Conservation (phyloP, 2,329 filamentous ascomycete genomes). For the Teratosphaeria destructans region DNA sequence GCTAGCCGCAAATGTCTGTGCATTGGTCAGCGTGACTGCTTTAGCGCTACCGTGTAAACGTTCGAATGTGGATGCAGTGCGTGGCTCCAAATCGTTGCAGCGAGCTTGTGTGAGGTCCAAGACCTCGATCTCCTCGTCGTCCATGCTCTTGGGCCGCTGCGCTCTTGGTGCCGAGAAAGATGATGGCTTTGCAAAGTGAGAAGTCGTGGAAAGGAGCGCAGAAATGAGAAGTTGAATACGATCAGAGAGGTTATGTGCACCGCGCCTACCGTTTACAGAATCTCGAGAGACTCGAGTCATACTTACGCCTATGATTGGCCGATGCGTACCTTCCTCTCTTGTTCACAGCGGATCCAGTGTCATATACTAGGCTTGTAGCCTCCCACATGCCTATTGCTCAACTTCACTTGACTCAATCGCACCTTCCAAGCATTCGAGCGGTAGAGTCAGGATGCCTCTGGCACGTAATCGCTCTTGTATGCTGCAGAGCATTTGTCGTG, state of each 20-base stretch:
- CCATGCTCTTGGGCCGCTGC: neutral
- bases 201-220: neutral
- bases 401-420: neutral
- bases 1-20: neutral
- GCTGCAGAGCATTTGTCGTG: neutral
- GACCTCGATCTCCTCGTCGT: neutral
- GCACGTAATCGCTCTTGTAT: neutral
- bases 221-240: neutral
- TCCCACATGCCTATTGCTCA: neutral
- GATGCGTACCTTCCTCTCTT: neutral
- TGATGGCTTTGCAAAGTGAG: neutral
- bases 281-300: neutral
- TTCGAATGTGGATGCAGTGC: neutral
- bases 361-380: neutral
- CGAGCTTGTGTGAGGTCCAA: neutral
- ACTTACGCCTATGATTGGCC: neutral
- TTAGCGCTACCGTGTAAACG: neutral
- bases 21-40: neutral
- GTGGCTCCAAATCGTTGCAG: neutral
- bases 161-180: neutral
- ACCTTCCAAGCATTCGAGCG: neutral
- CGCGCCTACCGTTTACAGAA: neutral
- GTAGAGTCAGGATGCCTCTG: neutral
- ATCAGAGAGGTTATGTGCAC: neutral
- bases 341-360: neutral